Conservation (phyloP, 129 eudicot species). For the Arctium lappa region DNA sequence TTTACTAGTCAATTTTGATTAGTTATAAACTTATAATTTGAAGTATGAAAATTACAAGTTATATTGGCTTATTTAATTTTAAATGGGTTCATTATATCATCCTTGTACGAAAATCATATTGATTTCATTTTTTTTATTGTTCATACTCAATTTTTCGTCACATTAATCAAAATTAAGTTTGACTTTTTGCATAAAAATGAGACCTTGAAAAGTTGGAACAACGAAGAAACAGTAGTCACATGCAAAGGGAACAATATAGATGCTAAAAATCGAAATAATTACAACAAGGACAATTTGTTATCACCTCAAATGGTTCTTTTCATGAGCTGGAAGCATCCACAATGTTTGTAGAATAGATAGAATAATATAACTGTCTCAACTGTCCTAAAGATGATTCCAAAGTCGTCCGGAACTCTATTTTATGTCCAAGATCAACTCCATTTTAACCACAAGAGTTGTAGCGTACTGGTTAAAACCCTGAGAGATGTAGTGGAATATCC, state of each 20-base stretch:
- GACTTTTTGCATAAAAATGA: not conserved
- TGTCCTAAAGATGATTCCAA: not conserved
- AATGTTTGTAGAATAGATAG: not conserved
- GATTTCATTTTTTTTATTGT: not conserved
- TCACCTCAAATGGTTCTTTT: not conserved
- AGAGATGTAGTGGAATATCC: too few relatives aligned
- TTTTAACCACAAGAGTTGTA: too few relatives aligned
- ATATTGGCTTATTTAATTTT: too few relatives aligned
- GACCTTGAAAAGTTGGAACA: slow-evolving; percentile 1
- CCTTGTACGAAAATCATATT: not conserved
- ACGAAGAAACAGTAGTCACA: not conserved
- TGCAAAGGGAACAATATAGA: not conserved
- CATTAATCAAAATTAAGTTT: not conserved
- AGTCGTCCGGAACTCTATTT: not conserved
- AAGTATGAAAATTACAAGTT: too few relatives aligned
- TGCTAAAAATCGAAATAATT: not conserved
- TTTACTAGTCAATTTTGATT: too few relatives aligned
- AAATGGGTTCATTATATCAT: not conserved
- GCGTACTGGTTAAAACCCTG: too few relatives aligned
- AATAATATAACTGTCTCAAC: not conserved
- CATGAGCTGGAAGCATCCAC: not conserved
- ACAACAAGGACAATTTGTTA: slow-evolving; percentile 8
- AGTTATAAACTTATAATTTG: too few relatives aligned
- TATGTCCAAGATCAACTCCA: not conserved
- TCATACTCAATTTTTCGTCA: not conserved